Evolutionary conservation across 805 yeast species (phyloP), one percentile per base, ranked within the genome.

Genomic region (Saturnispora halmiae): DNA sequence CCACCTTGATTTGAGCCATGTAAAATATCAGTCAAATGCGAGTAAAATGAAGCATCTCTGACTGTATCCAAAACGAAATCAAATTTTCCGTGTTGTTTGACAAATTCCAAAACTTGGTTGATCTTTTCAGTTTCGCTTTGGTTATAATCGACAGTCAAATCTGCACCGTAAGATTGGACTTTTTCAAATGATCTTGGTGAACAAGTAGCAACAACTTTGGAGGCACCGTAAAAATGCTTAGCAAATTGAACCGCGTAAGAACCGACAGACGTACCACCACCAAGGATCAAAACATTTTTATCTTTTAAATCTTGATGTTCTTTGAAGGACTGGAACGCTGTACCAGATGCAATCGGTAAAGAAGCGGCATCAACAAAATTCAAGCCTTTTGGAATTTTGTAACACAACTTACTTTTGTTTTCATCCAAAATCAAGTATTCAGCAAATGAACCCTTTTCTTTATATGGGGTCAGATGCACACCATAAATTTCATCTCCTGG

Each of bases 231-330:
- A 35, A 60, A 54, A 30, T 67, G 56, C 55, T 72, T 78, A 8
- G 79, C 74, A 31, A 82, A 55, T 55, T 78, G 83, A 27, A 75
- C 62, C 4, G 70, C 65, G 44, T 65, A 67, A 22, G 67, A 54
- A 18, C 88, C 87, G 13, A 81, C 87, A 11, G 79, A 61, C 1
- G 94, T 77, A 7, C 82, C 78, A 20, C 82, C 90, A 29, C 95
- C 95, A 35, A 82, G 62, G 16, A 84, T 68, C 36, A 82, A 64
- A 4, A 81, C 72, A 43, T 67, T 70, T 8, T 64, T 63, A 9
- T 64, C 63, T 10, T 66, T 22, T 10, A 46, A 40, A 55, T 39
- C 15, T 2, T 11, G 14, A 25, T 44, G 42, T 30, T 38, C 31
- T 3, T 39, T 38, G 16, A 36, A 51, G 21, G 42, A 49, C 29